Conservation (phyloP, 2,329 filamentous ascomycete species). For the Colletotrichum kahawae region DNA sequence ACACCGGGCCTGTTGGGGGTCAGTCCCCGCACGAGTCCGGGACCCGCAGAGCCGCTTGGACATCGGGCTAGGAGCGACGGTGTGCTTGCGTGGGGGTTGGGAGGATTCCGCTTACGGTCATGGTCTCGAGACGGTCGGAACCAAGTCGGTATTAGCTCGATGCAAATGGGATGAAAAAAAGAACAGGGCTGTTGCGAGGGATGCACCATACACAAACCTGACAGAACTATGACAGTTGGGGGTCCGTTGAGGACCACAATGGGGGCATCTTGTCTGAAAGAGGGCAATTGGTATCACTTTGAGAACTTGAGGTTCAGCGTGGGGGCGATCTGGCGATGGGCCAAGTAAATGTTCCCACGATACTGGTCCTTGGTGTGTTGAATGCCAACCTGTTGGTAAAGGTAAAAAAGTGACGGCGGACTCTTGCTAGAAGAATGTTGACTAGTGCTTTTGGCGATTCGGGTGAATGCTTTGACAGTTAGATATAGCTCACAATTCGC, state of each 20-base stretch:
- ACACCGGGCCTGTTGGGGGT: conserved; percentile 1
- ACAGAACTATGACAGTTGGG: neutral
- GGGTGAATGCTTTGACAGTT: neutral
- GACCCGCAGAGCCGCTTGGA: conserved; percentile 12
- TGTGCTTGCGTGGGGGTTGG: conserved; percentile 8
- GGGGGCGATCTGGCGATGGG: neutral
- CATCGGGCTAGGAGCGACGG: neutral
- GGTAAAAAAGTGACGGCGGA: neutral
- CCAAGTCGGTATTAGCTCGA: neutral
- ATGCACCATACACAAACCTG: neutral
- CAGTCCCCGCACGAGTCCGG: neutral
- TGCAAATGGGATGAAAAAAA: neutral
- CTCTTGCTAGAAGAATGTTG: rapidly evolving
- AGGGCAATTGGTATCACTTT: neutral
- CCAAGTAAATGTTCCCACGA: neutral
- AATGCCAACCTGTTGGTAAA: neutral
- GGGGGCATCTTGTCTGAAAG: neutral
- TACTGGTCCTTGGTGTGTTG: neutral
- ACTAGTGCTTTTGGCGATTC: neutral
- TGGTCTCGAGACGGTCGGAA: neutral
- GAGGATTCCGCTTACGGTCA: neutral
- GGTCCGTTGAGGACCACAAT: neutral
- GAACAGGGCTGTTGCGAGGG: neutral
- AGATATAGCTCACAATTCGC: neutral
- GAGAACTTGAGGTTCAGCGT: neutral